Evolutionary conservation across 768 basidiomycete genomes (phyloP).

Genomic region (Chalciporus piperatus): DNA sequence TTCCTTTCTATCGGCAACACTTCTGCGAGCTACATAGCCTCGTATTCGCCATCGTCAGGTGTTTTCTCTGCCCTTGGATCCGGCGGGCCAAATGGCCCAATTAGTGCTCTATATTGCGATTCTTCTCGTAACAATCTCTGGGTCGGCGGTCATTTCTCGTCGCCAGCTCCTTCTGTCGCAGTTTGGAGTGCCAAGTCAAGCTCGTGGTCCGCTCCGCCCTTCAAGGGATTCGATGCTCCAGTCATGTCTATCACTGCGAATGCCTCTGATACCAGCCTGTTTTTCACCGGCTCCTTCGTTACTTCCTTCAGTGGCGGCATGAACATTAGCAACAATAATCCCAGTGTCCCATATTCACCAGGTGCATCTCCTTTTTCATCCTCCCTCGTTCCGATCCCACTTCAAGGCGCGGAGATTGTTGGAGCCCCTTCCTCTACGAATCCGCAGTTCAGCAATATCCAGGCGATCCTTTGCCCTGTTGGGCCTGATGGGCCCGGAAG

Average conservation of each 20-base stretch:
- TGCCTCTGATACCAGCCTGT: slow-evolving; percentile 66
- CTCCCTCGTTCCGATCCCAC: slow-evolving; percentile 79
- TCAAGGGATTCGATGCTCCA: slow-evolving; percentile 69
- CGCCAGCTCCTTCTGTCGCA: slow-evolving; percentile 65
- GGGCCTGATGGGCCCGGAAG: slow-evolving; percentile 76
- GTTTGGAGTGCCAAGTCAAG: slow-evolving; percentile 61
- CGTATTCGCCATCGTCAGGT: slow-evolving; percentile 61
- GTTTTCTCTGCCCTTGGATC: slow-evolving; percentile 62
- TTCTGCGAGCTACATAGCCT: slow-evolving; percentile 68
- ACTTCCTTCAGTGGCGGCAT: slow-evolving; percentile 63
- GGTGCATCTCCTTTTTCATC: slow-evolving; percentile 86
- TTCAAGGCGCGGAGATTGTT: slow-evolving; percentile 54
- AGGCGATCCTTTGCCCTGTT: slow-evolving; percentile 80
- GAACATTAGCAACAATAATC: slow-evolving; percentile 64
- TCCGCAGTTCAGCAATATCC: slow-evolving; percentile 58
- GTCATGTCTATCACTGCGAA: slow-evolving; percentile 79
- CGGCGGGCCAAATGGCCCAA: slow-evolving; percentile 68
- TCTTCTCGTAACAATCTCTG: slow-evolving; percentile 59
- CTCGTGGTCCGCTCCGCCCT: slow-evolving; percentile 77
- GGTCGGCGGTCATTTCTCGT: slow-evolving; percentile 75
- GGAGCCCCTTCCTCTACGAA: slow-evolving; percentile 64
- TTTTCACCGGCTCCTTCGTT: slow-evolving; percentile 88
- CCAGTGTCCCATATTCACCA: slow-evolving; percentile 78
- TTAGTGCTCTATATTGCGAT: slow-evolving; percentile 82
- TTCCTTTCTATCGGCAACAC: slow-evolving; percentile 70